phyloP scores from a whole-genome alignment of 768 basidiomycete genomes.

The Termitomyces sp. region DNA sequence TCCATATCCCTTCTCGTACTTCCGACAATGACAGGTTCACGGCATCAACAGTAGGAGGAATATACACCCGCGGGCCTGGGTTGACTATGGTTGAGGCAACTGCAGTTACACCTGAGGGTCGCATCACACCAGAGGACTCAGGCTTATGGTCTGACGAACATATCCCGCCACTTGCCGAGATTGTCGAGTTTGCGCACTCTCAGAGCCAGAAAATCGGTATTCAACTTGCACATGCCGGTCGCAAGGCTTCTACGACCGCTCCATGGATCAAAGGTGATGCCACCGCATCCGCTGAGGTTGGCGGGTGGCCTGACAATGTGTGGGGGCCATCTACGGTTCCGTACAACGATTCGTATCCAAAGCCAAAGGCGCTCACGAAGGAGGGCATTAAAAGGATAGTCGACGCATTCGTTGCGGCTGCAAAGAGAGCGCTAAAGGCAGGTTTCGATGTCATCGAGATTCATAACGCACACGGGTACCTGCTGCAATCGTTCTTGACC shows the following conservation, averaged over 20 bases:
- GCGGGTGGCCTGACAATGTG: conserved; percentile 52
- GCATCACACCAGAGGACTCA: conserved; percentile 61
- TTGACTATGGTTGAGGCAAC: conserved; percentile 63
- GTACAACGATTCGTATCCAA: conserved; percentile 35
- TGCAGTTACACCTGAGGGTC: conserved; percentile 51
- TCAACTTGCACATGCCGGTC: conserved; percentile 72
- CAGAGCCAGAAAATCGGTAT: conserved; percentile 67
- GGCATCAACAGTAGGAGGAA: conserved; percentile 38
- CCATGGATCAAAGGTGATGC: conserved; percentile 49
- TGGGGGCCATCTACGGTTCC: conserved; percentile 51
- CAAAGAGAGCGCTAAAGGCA: conserved; percentile 47
- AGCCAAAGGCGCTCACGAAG: conserved; percentile 50
- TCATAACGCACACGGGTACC: conserved; percentile 61
- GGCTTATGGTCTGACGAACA: conserved; percentile 66
- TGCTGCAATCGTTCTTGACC: conserved; percentile 51
- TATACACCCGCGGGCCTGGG: conserved; percentile 48
- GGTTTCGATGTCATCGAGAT: conserved; percentile 62
- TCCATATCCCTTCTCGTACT: conserved; percentile 13
- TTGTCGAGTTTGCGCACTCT: conserved; percentile 69
- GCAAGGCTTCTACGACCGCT: conserved; percentile 62
- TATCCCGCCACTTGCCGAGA: conserved; percentile 33
- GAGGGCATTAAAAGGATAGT: conserved; percentile 55
- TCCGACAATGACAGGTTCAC: background rate
- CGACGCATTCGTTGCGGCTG: conserved; percentile 45
- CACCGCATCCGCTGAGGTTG: conserved; percentile 27